Base-by-base conservation (phyloP, 2,329 filamentous ascomycete genomes). In the Apiospora pterosperma region DNA sequence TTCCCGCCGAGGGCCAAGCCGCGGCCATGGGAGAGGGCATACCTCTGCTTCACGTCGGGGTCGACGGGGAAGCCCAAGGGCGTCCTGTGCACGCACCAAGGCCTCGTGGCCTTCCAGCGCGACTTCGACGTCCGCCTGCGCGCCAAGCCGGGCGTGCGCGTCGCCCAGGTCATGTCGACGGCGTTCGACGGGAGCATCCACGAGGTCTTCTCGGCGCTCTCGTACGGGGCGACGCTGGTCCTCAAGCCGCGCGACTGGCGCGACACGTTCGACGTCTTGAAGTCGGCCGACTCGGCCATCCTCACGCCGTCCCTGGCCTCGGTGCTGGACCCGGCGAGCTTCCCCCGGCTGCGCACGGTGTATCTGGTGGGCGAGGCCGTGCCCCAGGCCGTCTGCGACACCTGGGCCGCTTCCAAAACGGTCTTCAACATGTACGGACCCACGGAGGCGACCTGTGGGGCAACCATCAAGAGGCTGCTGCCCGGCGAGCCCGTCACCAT, bases 401-500 rank as follows among this genome's bases (percentile, higher is more conserved):
- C 7, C 1, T 81, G 79, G 79, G 66, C 73, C 2, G 23, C 42
- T 6, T 59, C 58, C n/a, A 72, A 65, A 31, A 41, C 31, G 1
- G 28, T 80, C 1, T 80, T 75, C 69, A 82, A 82, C 66, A 76
- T 77, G 73, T 83, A 82, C 62, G 80, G 80, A 0, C 81, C 81
- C 5, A 80, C 78, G 0, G 80, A 81, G 66, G 74, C 67, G 3
- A 81, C 78, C 0, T 76, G 75, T 61, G 77, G 76, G 6, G 75
- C 76, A 0, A 78, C 76, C 1, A 76, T 79, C 39, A 72, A 76
- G 48, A 59, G 61, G 4, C 67, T 81, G 0, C 44, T 23, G 0
- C 66, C 71, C 0, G 63, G 68, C 0, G 10, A 72, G 36, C 64
- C 69, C 0, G 77, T 82, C 1, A 79, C 74, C 0, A 68, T 81